Conservation (phyloP, 805 yeast species). For the Aciculoconidium aculeatum region DNA sequence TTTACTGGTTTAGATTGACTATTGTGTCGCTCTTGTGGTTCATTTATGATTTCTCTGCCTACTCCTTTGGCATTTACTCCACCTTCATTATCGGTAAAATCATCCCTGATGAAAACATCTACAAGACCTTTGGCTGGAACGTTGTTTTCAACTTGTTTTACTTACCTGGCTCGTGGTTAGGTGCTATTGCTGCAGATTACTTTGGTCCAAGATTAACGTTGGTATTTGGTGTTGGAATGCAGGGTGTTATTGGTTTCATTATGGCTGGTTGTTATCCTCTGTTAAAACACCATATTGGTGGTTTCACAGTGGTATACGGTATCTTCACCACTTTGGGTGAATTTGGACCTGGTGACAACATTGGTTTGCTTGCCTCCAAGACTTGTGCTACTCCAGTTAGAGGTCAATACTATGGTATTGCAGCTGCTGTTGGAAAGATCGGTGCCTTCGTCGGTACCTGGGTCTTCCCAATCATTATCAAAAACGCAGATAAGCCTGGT, state of each 20-base stretch:
- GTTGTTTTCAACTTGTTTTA: slow-evolving; percentile 83
- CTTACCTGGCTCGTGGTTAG: slow-evolving; percentile 83
- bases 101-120: slow-evolving; percentile 56
- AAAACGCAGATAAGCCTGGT: slow-evolving; percentile 44
- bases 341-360: slow-evolving; percentile 91
- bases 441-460: slow-evolving; percentile 93
- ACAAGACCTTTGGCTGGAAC: slow-evolving; percentile 86
- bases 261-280: slow-evolving; percentile 68
- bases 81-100: slow-evolving; percentile 57
- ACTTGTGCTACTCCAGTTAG: slow-evolving; percentile 82
- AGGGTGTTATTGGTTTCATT: slow-evolving; percentile 74
- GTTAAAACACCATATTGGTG: slow-evolving; percentile 61
- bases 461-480: slow-evolving; percentile 77
- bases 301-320: slow-evolving; percentile 82
- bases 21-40: slow-evolving; percentile 83
- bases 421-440: slow-evolving; percentile 86
- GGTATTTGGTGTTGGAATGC: slow-evolving; percentile 59
- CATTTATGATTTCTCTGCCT: slow-evolving; percentile 81
- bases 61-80: slow-evolving; percentile 84
- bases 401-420: slow-evolving; percentile 86
- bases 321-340: slow-evolving; percentile 85
- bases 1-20: slow-evolving; percentile 75
- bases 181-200: slow-evolving; percentile 81
- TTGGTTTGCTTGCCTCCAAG: slow-evolving; percentile 82
- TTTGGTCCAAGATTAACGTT: slow-evolving; percentile 87